phyloP scores from a whole-genome alignment of 2,329 filamentous ascomycete genomes.

The Sporothrix euskadiensis region DNA sequence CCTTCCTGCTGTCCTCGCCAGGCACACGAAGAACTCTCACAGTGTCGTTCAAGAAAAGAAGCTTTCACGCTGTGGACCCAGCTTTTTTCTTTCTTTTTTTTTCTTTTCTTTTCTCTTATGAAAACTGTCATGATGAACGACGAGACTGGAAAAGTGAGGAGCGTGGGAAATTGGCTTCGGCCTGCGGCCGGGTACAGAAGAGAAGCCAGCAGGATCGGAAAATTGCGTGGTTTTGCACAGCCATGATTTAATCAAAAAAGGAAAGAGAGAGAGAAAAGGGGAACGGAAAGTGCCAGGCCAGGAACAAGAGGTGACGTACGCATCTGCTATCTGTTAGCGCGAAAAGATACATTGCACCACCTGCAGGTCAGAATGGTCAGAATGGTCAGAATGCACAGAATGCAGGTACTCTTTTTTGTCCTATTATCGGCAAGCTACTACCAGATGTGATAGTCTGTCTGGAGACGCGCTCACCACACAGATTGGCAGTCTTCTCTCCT shows the following conservation, averaged over 20 bases:
- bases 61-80: not conserved
- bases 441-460: constrained; percentile 1
- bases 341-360: not conserved
- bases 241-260: constrained; percentile 19
- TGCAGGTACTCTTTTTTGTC: not conserved
- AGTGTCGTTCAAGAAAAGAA: not conserved
- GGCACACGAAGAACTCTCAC: not conserved
- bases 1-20: not conserved
- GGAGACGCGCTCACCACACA: not conserved
- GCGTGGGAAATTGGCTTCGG: constrained; percentile 8
- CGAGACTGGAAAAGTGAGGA: not conserved
- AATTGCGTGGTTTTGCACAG: constrained; percentile 15
- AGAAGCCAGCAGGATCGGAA: not conserved
- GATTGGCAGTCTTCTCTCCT: not conserved
- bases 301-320: not conserved
- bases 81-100: no score
- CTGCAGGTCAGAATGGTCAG: not conserved
- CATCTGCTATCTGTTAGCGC: not conserved
- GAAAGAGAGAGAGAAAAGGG: not conserved
- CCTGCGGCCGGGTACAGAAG: not conserved
- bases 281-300: not conserved
- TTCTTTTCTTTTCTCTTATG: not conserved
- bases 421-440: not conserved
- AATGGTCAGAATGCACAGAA: not conserved
- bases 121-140: not conserved